Evolutionary conservation across 345 rosid species (phyloP), one percentile per base, ranked within the genome.

Genomic region (Eucalyptus regnans): DNA sequence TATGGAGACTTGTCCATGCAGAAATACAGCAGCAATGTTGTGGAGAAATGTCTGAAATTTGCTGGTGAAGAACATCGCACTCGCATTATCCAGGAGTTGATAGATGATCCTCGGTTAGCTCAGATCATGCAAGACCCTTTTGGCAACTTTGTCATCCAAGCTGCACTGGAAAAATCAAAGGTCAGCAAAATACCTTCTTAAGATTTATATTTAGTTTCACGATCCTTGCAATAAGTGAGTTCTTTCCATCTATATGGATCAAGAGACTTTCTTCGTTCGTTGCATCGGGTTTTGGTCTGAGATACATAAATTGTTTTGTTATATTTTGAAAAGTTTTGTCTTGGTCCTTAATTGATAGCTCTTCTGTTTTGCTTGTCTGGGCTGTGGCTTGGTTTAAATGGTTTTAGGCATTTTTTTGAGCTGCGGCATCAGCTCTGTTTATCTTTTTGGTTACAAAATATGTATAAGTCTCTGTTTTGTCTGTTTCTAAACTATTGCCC

Each of bases 21-120:
- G 93, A 97, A 97, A 89, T 97, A 96, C 89, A 94, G 98, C 92
- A 97, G 99, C 92, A 97, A 97, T 83, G 99, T 97, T 87, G 98
- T 97, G 50, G 99, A 97, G 93, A 96, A 94, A 89, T 97, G 98
- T 90, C 90, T 97, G 88, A 93, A 92, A 90, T 91, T 92, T 90
- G 92, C 94, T 25, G 92, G 92, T 87, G 97, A 96, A 41, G 95
- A 94, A 85, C 89, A 86, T 50, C 88, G 91, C 87, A 83, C 91
- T 87, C 85, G 91, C 50, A 93, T 96, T 86, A 91, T 96, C 43
- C 83, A 80, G 87, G 98, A 95, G 90, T 94, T 97, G 87, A 91
- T 97, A 84, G 92, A 52, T 90, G 92, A 90, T 90, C 91, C 93
- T 88, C 92, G 91, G 89, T 86, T 97, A 86, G 96, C 93, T 88